Conservation (phyloP, 2,329 filamentous ascomycete genomes). For the Xylariaceae sp. region DNA sequence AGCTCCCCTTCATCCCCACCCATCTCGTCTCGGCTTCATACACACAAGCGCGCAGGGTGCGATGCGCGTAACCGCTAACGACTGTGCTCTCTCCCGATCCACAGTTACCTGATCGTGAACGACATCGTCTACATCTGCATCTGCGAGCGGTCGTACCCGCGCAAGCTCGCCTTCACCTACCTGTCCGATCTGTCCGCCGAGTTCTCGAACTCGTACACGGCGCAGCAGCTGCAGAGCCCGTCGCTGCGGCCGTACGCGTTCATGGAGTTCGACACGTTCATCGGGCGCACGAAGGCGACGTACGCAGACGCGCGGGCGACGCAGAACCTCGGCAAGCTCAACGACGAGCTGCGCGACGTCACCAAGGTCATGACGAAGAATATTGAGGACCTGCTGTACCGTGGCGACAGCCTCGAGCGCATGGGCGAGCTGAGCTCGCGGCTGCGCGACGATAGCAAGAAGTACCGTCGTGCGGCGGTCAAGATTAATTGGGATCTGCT, state of each 20-base stretch:
- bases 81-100: neutral
- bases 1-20: neutral
- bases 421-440: conserved; percentile 94
- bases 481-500: conserved; percentile 97
- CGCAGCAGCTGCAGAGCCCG: conserved; percentile 66
- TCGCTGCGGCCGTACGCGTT: conserved; percentile 87
- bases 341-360: conserved; percentile 94
- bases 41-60: neutral
- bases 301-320: conserved; percentile 90
- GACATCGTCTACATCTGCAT: conserved; percentile 90
- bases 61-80: neutral
- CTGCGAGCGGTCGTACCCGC: conserved; percentile 88
- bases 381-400: conserved; percentile 93
- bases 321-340: conserved; percentile 90
- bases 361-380: conserved; percentile 99
- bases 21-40: neutral
- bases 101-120: conserved; percentile 75
- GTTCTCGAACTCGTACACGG: conserved; percentile 80
- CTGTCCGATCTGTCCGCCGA: conserved; percentile 86
- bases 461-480: conserved; percentile 88
- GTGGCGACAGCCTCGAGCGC: conserved; percentile 87
- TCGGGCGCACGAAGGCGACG: conserved; percentile 83
- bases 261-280: conserved; percentile 97
- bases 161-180: conserved; percentile 98
- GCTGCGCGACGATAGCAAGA: conserved; percentile 85